These are phyloP conservation scores for Ascochyta lentis DNA, from an alignment of 2,329 filamentous ascomycete genomes.

Conservation along the genomic window DNA sequence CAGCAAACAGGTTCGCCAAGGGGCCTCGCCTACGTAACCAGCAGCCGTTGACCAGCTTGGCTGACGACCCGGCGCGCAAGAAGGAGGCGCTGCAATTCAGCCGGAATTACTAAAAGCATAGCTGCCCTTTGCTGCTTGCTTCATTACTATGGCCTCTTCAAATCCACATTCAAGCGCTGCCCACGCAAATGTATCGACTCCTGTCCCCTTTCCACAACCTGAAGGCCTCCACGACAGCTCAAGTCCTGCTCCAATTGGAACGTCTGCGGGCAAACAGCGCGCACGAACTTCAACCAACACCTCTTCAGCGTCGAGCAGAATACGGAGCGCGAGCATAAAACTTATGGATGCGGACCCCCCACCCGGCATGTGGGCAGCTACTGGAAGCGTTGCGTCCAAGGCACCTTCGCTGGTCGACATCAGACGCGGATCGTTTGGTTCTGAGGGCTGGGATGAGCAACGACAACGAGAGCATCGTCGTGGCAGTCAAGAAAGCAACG, in stretches of 20 bases:
- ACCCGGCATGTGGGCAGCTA: slow-evolving; percentile 55
- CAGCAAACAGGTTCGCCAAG: slow-evolving; percentile 6
- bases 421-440: slow-evolving; percentile 45
- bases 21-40: slow-evolving; percentile 8
- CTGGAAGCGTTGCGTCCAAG: slow-evolving; percentile 49
- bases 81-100: slow-evolving; percentile 1
- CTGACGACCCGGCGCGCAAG: slow-evolving; percentile 15
- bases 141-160: slow-evolving; percentile 30
- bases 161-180: slow-evolving; percentile 20
- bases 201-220: slow-evolving; percentile 12
- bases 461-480: slow-evolving; percentile 34
- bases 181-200: slow-evolving; percentile 14
- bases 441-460: slow-evolving; percentile 44
- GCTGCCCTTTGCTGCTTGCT: neutral
- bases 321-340: slow-evolving; percentile 47
- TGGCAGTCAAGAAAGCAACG: slow-evolving; percentile 33
- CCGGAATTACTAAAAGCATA: slow-evolving; percentile 3
- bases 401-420: slow-evolving; percentile 55
- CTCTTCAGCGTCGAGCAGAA: slow-evolving; percentile 40
- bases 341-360: slow-evolving; percentile 49
- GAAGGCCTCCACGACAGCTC: slow-evolving; percentile 3
- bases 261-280: slow-evolving; percentile 26
- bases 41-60: slow-evolving; percentile 11
- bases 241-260: slow-evolving; percentile 14
- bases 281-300: slow-evolving; percentile 41